Evolutionary conservation across 164 flowering plant genomes (phyloP).

Genomic region (Cinnamomum micranthum): DNA sequence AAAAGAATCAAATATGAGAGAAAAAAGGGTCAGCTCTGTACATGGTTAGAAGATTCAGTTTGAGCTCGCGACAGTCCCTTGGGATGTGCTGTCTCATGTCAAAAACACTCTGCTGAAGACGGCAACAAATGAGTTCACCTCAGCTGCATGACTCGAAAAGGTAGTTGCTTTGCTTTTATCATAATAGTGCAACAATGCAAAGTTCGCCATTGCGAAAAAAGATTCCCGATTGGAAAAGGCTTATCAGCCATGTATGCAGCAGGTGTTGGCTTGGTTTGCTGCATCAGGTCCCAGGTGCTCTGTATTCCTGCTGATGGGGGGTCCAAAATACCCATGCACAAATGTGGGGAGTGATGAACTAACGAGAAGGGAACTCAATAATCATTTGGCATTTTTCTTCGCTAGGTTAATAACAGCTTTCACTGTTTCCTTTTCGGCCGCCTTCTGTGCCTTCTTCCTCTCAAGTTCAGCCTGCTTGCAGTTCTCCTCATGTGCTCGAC

Average conservation of each 20-base stretch:
- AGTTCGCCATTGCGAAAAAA: slow-evolving; percentile 16
- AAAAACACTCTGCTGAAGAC: slow-evolving; percentile 10
- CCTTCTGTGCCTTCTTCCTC: slow-evolving; percentile 87
- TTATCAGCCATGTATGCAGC: slow-evolving; percentile 8
- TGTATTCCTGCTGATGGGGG: background rate
- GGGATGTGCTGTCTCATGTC: slow-evolving; percentile 24
- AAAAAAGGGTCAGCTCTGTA: slow-evolving; percentile 46
- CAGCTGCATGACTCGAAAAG: background rate
- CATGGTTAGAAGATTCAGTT: slow-evolving; percentile 34
- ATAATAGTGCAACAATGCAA: background rate
- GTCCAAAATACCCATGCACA: background rate
- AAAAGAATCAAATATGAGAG: slow-evolving; percentile 34
- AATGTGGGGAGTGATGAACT: background rate
- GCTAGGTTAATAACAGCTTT: slow-evolving; percentile 45
- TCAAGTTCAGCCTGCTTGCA: slow-evolving; percentile 83
- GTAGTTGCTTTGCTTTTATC: background rate
- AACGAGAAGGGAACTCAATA: background rate
- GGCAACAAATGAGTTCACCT: background rate
- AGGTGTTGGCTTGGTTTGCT: slow-evolving; percentile 1
- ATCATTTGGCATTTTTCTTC: slow-evolving; percentile 39
- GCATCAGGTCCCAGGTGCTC: background rate
- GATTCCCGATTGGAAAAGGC: slow-evolving; percentile 1
- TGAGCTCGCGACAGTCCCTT: slow-evolving; percentile 15
- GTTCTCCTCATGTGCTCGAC: slow-evolving; percentile 86
- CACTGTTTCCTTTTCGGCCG: slow-evolving; percentile 83